phyloP scores from a whole-genome alignment of 352 stramenopile genomes.

The Phytophthora brassicae region DNA sequence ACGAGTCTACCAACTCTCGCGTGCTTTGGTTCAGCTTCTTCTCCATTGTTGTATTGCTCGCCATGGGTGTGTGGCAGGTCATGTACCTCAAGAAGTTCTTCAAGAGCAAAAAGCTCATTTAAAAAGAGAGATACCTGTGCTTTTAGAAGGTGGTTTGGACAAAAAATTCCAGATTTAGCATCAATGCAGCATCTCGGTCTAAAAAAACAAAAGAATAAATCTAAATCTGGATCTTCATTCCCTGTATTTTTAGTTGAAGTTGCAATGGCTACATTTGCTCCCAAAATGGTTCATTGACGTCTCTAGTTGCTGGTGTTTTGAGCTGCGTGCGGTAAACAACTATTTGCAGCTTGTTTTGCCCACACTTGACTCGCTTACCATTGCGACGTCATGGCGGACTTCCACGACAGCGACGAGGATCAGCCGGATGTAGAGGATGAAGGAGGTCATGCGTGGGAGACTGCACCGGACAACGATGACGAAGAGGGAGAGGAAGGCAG shows the following conservation, averaged over 20 bases:
- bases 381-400: constrained; percentile 24
- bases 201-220: constrained; percentile 30
- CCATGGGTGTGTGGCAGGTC: constrained; percentile 88
- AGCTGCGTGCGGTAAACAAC: background rate
- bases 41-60: constrained; percentile 83
- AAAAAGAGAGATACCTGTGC: constrained; percentile 27
- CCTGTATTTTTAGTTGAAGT: constrained; percentile 30
- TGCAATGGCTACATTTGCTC: constrained; percentile 27
- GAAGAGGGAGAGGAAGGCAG: constrained; percentile 17
- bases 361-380: background rate
- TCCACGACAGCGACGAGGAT: constrained; percentile 28
- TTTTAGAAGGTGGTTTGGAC: constrained; percentile 19
- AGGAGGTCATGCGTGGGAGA: constrained; percentile 23
- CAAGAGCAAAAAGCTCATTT: constrained; percentile 93
- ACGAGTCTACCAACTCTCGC: constrained; percentile 88
- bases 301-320: background rate
- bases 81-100: constrained; percentile 92
- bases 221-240: too few relatives aligned
- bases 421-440: constrained; percentile 18
- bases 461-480: constrained; percentile 33
- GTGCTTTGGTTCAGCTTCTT: constrained; percentile 91
- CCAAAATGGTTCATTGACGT: constrained; percentile 20
- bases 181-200: background rate
- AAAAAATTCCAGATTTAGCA: constrained; percentile 4
- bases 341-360: constrained; percentile 25